Conservation (phyloP, 2,329 filamentous ascomycete species). For the Myriosclerotinia scirpicola region DNA sequence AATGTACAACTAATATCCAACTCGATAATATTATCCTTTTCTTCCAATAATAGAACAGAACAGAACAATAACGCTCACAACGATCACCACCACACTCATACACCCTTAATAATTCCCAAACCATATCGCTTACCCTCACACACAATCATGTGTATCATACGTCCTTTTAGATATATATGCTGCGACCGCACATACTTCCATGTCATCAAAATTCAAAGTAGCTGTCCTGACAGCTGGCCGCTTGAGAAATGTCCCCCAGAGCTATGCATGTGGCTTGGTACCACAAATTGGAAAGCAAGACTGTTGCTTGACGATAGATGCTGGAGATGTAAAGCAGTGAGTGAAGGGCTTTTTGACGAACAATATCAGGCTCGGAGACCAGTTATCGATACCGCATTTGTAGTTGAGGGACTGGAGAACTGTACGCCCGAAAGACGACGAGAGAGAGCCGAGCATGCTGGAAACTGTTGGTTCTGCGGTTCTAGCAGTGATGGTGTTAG, state of each 20-base stretch:
- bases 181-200: slow-evolving; percentile 35
- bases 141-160: slow-evolving; percentile 35
- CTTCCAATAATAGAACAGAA: not conserved
- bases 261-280: slow-evolving; percentile 31
- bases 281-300: slow-evolving; percentile 23
- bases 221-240: slow-evolving; percentile 35
- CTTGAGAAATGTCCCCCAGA: slow-evolving; percentile 35
- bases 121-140: not conserved
- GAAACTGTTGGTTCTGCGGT: slow-evolving; percentile 26
- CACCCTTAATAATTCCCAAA: too few species aligned
- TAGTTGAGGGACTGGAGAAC: slow-evolving; percentile 31
- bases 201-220: slow-evolving; percentile 28
- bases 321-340: slow-evolving; percentile 35
- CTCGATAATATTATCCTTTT: not conserved
- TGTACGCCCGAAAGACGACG: slow-evolving; percentile 26
- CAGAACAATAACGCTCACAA: not conserved
- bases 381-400: slow-evolving; percentile 32
- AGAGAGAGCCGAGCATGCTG: slow-evolving; percentile 7
- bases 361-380: slow-evolving; percentile 33
- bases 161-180: slow-evolving; percentile 33
- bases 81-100: slow-evolving; percentile 4
- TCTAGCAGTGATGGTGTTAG: slow-evolving; percentile 22
- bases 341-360: not conserved
- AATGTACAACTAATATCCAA: slow-evolving; percentile 9
- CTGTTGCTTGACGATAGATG: slow-evolving; percentile 25